phyloP scores from a whole-genome alignment of 306 rosid genomes.

The Geum urbanum region DNA sequence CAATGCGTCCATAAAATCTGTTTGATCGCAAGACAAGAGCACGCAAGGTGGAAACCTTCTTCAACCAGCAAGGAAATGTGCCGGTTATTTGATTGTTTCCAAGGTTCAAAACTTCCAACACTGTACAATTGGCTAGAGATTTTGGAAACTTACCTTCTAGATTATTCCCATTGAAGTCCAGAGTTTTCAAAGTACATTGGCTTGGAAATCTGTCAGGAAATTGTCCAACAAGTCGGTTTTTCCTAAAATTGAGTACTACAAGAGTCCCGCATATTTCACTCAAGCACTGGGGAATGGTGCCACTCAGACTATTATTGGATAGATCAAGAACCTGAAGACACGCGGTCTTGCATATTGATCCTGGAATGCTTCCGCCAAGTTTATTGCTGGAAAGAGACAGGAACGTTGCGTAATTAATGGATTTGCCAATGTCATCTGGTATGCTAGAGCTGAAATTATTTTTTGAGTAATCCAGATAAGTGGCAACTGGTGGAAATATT shows the following conservation, averaged over 20 bases:
- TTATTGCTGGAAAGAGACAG: slow-evolving; percentile 23
- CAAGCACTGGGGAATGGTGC: slow-evolving; percentile 21
- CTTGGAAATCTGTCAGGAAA: slow-evolving; percentile 8
- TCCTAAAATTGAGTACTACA: slow-evolving; percentile 19
- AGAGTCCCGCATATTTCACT: neutral
- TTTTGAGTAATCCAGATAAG: slow-evolving; percentile 27
- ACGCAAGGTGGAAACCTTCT: slow-evolving; percentile 24
- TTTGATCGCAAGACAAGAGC: slow-evolving; percentile 43
- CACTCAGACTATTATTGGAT: slow-evolving; percentile 22
- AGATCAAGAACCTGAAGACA: slow-evolving; percentile 26
- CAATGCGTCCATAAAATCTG: slow-evolving; percentile 27
- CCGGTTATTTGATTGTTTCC: slow-evolving; percentile 28
- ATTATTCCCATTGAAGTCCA: slow-evolving; percentile 27
- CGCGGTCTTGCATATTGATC: slow-evolving; percentile 24
- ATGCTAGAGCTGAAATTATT: slow-evolving; percentile 30
- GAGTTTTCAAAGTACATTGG: slow-evolving; percentile 23
- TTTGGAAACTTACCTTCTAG: slow-evolving; percentile 32
- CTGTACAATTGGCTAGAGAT: slow-evolving; percentile 24
- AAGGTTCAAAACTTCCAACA: slow-evolving; percentile 33
- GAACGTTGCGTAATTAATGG: neutral
- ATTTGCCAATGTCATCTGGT: neutral
- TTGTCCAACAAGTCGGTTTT: slow-evolving; percentile 10
- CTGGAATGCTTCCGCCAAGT: slow-evolving; percentile 17
- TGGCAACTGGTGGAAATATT: rapidly evolving
- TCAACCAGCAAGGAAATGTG: slow-evolving; percentile 28